Base-by-base conservation (phyloP, 2,329 filamentous ascomycete species). In the Ciborinia camelliae region DNA sequence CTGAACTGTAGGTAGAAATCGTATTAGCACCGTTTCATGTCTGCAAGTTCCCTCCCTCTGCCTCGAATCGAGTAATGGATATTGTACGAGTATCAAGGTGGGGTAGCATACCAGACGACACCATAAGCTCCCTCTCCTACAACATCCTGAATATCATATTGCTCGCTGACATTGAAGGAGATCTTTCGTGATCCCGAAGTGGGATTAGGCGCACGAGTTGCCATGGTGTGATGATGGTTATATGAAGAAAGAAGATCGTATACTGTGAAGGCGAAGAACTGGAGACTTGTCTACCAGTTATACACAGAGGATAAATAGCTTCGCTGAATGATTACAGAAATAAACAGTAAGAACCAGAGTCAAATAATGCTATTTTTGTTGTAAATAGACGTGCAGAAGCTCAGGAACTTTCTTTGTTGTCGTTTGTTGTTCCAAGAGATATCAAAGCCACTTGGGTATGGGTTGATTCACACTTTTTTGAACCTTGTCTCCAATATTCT, bases 101-200 rank as follows among this genome's bases (percentile, higher is more conserved):
- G 57, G 39, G 48, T 54, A 41, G 26, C 32, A 77, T 85, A 97
- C 93, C 95, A 98, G 71, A 99, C 95, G 70, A 99, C 94, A 78
- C 95, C 95, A 76, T 99, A 99, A 70, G 95, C 95, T 75, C 95
- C 95, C 80, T 99, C 95, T 72, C 95, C 95, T 67, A 99, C 96
- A 57, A 99, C 95, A 88, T 99, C 95, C 78, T 98, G 94, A 71
- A 99, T 99, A 76, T 99, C 95, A 77, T 99, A 99, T 79, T 99
- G 95, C 79, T 99, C 95, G 75, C 93, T 97, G 69, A 99, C 95
- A 76, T 99, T 99, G 88, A 99, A 99, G 64, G 93, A 98, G 78
- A 99, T 99, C 86, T 98, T 99, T 77, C 95, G 86, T 73, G 87
- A 89, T 73, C 85, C 85, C 74, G 83, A 79, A 65, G 83, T 67